Percentiles rank a stretch among this genome's conserved stretches.
These are phyloP conservation scores for Vitis cinerea DNA, from an alignment of 164 flowering plant genomes.

Conservation along the genomic window DNA sequence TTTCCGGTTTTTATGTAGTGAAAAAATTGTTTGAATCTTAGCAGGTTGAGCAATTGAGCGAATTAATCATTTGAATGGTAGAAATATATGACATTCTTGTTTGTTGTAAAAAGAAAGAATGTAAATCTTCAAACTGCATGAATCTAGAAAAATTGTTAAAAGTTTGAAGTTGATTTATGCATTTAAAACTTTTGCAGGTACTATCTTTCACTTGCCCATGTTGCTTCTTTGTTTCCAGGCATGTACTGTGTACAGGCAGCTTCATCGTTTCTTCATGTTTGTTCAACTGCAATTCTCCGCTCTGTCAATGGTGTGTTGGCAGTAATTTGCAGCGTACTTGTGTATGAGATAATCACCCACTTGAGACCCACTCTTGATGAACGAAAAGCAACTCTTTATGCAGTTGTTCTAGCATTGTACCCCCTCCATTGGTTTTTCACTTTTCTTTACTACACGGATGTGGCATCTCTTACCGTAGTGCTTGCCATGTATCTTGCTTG, in stretches of 20 bases:
- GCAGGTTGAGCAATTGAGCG: too few relatives aligned
- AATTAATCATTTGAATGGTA: too few relatives aligned
- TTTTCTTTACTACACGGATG: constrained; percentile 91
- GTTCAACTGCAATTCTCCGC: constrained; percentile 70
- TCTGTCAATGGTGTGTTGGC: constrained; percentile 71
- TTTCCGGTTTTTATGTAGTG: too few relatives aligned
- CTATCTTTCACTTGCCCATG: constrained; percentile 82
- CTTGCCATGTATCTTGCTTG: constrained; percentile 80
- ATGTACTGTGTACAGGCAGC: constrained; percentile 27
- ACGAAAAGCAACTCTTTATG: constrained; percentile 56
- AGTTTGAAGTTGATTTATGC: constrained; percentile 19
- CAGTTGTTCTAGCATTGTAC: constrained; percentile 65
- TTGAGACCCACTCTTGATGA: constrained; percentile 60
- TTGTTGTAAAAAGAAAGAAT: too few relatives aligned
- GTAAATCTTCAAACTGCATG: too few relatives aligned
- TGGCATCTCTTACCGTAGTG: constrained; percentile 76
- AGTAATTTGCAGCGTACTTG: constrained; percentile 62
- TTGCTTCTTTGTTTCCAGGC: constrained; percentile 86
- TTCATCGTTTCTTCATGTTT: constrained; percentile 49
- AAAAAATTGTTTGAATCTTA: too few relatives aligned
- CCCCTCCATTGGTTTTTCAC: constrained; percentile 97
- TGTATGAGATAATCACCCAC: constrained; percentile 60
- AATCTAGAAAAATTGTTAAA: not conserved
- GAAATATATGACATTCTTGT: too few relatives aligned
- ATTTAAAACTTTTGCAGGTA: constrained; percentile 73